A percentile compares a stretch with the other conserved stretches of the same genome.
Conservation (phyloP, 371 early-diverging fungal species). For the Fennellomyces sp. region DNA sequence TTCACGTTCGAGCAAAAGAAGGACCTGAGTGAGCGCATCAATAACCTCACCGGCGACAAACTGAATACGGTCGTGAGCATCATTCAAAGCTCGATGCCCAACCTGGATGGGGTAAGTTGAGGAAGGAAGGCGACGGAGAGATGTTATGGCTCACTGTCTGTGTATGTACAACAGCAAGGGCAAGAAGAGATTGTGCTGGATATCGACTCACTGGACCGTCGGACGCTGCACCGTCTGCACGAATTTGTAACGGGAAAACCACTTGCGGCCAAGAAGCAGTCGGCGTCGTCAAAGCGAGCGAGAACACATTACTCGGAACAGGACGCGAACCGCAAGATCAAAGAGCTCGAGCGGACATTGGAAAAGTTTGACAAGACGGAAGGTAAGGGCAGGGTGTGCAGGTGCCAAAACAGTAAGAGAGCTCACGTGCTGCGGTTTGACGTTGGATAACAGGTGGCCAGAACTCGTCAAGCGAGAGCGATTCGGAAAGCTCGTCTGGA, state of each 20-base stretch:
- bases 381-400: neutral
- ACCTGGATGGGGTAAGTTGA: constrained; percentile 64
- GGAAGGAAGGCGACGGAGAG: neutral
- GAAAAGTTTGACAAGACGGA: constrained; percentile 47
- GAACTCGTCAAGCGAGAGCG: constrained; percentile 60
- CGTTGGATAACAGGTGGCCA: constrained; percentile 13
- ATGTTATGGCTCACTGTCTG: neutral
- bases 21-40: constrained; percentile 85
- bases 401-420: neutral
- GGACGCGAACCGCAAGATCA: constrained; percentile 59
- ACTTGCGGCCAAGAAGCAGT: constrained; percentile 9
- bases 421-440: neutral
- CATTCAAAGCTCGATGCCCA: constrained; percentile 85
- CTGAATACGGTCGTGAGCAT: constrained; percentile 83
- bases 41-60: constrained; percentile 75
- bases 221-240: constrained; percentile 85
- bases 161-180: constrained; percentile 47
- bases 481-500: constrained; percentile 60
- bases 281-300: constrained; percentile 18
- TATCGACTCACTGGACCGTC: constrained; percentile 85
- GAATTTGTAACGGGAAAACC: constrained; percentile 75
- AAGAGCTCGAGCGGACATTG: constrained; percentile 68
- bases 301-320: constrained; percentile 54
- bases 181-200: constrained; percentile 95
- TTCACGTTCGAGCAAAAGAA: constrained; percentile 91